Evolutionary conservation across 2,329 filamentous ascomycete genomes (phyloP), one percentile per base, ranked within the genome.

Genomic region (Lanzia echinophila): DNA sequence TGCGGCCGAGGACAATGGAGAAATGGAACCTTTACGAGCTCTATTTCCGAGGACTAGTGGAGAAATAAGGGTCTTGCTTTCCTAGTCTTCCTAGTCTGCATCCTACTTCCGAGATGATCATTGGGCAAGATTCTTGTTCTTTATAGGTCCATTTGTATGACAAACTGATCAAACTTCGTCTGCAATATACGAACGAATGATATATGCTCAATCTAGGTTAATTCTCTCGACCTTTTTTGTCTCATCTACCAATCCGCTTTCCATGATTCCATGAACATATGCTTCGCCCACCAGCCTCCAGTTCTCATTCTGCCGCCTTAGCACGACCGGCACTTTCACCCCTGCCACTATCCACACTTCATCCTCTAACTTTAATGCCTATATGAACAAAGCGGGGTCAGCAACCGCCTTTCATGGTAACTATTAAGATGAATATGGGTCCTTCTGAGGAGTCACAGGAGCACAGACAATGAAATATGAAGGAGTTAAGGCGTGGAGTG

Each of bases 1-100:
- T 39, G 61, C 63, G n/a, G 36, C 20, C 24, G 59, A 64, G n/a
- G 60, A 65, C 32, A 48, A 54, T 19, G 61, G 57, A 10, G 62
- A 63, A 17, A 57, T 48, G 2, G 58, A 67, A 20, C 62, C 63
- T 8, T 56, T 70, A 28, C 47, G 65, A 19, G 50, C 58, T 11
- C 52, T 67, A 38, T 70, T 68, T 50, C 68, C 68, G 5, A 62
- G 68, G 43, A 70, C 68, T 12, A 61, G 63, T 52, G 67, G 63
- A 8, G 68, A 69, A 43, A 65, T 69, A 12, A 63, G 65, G 42
- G 68, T 69, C 17, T 54, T 69, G 28, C 58, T 69, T 19, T 68
- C 66, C 43, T 69, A 58, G 6, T n/a, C 6, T 19, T 68, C 66
- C 43, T 69, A 58, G 6, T n/a, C 6, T 32, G 15, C 5, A 6